These are phyloP conservation scores for Penicillium frequentans DNA, from an alignment of 2,329 filamentous ascomycete species.

Conservation along the genomic window DNA sequence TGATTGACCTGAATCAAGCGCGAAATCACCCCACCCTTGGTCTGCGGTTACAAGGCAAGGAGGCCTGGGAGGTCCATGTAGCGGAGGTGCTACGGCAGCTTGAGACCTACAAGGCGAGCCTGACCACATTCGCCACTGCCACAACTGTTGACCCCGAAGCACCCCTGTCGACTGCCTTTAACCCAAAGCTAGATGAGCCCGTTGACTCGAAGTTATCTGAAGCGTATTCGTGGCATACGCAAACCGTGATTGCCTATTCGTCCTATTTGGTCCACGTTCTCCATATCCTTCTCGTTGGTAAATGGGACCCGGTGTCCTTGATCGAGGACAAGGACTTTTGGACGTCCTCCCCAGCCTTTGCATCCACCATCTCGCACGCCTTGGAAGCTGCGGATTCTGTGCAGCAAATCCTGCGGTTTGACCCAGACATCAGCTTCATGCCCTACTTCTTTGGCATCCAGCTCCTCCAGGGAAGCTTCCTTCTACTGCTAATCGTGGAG, in stretches of 20 bases:
- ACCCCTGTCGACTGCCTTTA: slow-evolving; percentile 51
- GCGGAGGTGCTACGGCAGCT: slow-evolving; percentile 78
- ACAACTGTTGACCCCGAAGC: slow-evolving; percentile 27
- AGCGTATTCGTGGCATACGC: slow-evolving; percentile 61
- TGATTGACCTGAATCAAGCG: slow-evolving; percentile 86
- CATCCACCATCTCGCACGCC: slow-evolving; percentile 82
- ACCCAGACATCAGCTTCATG: slow-evolving; percentile 92
- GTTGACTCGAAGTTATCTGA: slow-evolving; percentile 30
- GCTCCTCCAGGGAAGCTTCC: slow-evolving; percentile 83
- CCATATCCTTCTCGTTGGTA: slow-evolving; percentile 87
- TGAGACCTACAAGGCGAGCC: slow-evolving; percentile 75
- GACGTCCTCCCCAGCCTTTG: slow-evolving; percentile 87
- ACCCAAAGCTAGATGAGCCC: slow-evolving; percentile 58
- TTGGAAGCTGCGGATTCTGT: slow-evolving; percentile 87
- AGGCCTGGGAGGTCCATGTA: slow-evolving; percentile 78
- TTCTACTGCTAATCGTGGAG: slow-evolving; percentile 83
- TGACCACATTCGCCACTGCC: slow-evolving; percentile 47
- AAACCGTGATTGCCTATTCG: slow-evolving; percentile 83
- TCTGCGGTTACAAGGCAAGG: slow-evolving; percentile 67
- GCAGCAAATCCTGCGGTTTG: slow-evolving; percentile 81
- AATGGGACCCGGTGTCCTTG: slow-evolving; percentile 93
- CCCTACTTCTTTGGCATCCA: slow-evolving; percentile 97
- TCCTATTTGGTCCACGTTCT: slow-evolving; percentile 92
- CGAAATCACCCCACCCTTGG: slow-evolving; percentile 86
- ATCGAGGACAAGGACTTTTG: slow-evolving; percentile 91